Percentiles rank a stretch among this genome's conserved stretches.
These are phyloP conservation scores for Rhizophagus clarus DNA, from an alignment of 192 early-diverging fungal species.

Conservation along the genomic window DNA sequence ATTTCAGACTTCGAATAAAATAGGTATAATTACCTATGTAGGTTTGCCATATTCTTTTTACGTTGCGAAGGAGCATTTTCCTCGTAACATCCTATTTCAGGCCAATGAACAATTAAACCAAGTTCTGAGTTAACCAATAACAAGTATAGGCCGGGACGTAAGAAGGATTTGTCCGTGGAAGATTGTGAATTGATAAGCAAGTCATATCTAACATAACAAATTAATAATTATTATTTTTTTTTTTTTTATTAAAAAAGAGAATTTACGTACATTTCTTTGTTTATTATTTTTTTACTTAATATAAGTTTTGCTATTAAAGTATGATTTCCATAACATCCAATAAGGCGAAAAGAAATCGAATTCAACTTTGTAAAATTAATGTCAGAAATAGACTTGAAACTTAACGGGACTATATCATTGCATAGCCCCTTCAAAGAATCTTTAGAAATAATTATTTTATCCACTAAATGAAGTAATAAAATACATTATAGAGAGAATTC, in stretches of 20 bases:
- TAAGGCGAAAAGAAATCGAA: neutral
- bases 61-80: constrained; percentile 20
- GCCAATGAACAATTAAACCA: constrained; percentile 31
- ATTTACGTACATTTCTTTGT: neutral
- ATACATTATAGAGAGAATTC: neutral
- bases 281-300: constrained; percentile 1
- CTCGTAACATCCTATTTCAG: constrained; percentile 27
- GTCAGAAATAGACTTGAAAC: constrained; percentile 16
- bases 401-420: neutral
- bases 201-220: neutral
- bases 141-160: constrained; percentile 7
- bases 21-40: constrained; percentile 26
- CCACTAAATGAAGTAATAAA: neutral
- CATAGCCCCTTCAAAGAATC: constrained; percentile 1
- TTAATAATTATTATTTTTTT: neutral
- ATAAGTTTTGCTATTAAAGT: neutral
- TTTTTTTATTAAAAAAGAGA: neutral
- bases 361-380: neutral
- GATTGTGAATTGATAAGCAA: neutral
- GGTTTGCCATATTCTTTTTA: constrained; percentile 36
- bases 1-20: neutral
- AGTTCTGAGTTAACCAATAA: neutral
- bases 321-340: constrained; percentile 25
- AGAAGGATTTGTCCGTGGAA: neutral
- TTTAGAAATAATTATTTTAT: constrained; percentile 23